Conservation (phyloP, 2,329 filamentous ascomycete genomes). For the Penicillium sclerotiorum region DNA sequence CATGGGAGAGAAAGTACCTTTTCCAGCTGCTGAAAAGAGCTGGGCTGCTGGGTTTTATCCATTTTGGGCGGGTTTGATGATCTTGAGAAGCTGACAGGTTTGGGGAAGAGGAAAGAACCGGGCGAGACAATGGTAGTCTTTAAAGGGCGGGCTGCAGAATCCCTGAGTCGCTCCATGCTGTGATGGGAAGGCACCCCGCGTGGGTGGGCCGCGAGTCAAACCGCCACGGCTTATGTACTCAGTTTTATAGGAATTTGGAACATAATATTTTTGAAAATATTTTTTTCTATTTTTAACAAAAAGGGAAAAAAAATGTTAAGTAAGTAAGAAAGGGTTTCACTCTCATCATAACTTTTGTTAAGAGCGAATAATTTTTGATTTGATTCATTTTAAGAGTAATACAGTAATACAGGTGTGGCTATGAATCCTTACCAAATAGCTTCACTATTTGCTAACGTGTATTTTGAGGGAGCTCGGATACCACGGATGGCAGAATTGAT, state of each 20-base stretch:
- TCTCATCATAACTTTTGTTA: too few relatives aligned
- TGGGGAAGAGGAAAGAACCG: slow-evolving; percentile 38
- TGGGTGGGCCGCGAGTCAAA: slow-evolving; percentile 17
- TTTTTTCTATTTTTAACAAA: too few relatives aligned
- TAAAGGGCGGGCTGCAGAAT: slow-evolving; percentile 30
- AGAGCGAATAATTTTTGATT: too few relatives aligned
- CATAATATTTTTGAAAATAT: too few relatives aligned
- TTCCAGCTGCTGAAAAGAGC: slow-evolving; percentile 98
- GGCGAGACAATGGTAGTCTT: slow-evolving; percentile 41
- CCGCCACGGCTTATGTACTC: slow-evolving; percentile 20
- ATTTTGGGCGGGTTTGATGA: slow-evolving; percentile 53
- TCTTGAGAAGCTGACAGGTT: slow-evolving; percentile 22
- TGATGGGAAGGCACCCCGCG: slow-evolving; percentile 30
- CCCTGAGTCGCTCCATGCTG: slow-evolving; percentile 26
- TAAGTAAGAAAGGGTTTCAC: too few relatives aligned
- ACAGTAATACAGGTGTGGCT: neutral
- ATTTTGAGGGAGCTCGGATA: slow-evolving; percentile 26
- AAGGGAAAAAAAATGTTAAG: too few relatives aligned
- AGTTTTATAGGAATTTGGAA: too few relatives aligned
- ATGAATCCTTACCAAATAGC: neutral
- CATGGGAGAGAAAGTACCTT: slow-evolving; percentile 54
- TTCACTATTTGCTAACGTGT: neutral
- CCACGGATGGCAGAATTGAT: slow-evolving; percentile 45
- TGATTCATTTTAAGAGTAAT: neutral
- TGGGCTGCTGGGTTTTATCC: slow-evolving; percentile 91